Percentiles rank a stretch among this genome's conserved stretches.
Evolutionary conservation across 768 basidiomycete genomes (phyloP).

Genomic region (Mycena belliarum): DNA sequence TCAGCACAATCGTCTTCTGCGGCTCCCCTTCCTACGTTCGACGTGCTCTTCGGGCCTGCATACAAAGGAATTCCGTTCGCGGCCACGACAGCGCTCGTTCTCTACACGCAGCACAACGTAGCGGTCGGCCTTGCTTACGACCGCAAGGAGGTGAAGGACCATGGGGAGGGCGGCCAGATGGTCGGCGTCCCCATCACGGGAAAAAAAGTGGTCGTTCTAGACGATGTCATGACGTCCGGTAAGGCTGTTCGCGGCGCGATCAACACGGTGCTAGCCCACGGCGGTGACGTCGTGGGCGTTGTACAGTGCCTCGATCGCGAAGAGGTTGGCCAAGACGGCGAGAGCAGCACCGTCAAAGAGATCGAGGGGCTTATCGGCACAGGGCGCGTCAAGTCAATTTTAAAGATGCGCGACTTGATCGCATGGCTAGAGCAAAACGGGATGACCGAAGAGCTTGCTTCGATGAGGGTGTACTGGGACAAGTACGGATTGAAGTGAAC

Average conservation of each 20-base stretch:
- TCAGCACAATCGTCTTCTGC: slow-evolving; percentile 39
- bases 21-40: slow-evolving; percentile 50
- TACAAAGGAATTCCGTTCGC: slow-evolving; percentile 98
- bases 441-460: slow-evolving; percentile 58
- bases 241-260: slow-evolving; percentile 88
- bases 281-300: slow-evolving; percentile 86
- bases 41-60: slow-evolving; percentile 93
- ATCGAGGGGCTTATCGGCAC: slow-evolving; percentile 73
- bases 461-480: slow-evolving; percentile 78
- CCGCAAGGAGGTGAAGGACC: slow-evolving; percentile 93
- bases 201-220: slow-evolving; percentile 82
- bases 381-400: slow-evolving; percentile 73
- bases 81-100: slow-evolving; percentile 74
- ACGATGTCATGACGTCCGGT: slow-evolving; percentile 95
- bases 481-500: slow-evolving; percentile 62
- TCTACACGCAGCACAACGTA: slow-evolving; percentile 64
- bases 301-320: slow-evolving; percentile 85
- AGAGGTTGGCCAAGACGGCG: slow-evolving; percentile 74
- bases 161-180: slow-evolving; percentile 91
- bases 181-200: slow-evolving; percentile 86
- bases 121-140: slow-evolving; percentile 86
- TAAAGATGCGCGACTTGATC: slow-evolving; percentile 86
- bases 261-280: slow-evolving; percentile 62
- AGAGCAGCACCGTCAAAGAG: slow-evolving; percentile 77
- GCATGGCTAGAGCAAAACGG: slow-evolving; percentile 76